A percentile compares a stretch with the other conserved stretches of the same genome.
Conservation (phyloP, 805 yeast genomes). For the Kazachstania psychrophila region DNA sequence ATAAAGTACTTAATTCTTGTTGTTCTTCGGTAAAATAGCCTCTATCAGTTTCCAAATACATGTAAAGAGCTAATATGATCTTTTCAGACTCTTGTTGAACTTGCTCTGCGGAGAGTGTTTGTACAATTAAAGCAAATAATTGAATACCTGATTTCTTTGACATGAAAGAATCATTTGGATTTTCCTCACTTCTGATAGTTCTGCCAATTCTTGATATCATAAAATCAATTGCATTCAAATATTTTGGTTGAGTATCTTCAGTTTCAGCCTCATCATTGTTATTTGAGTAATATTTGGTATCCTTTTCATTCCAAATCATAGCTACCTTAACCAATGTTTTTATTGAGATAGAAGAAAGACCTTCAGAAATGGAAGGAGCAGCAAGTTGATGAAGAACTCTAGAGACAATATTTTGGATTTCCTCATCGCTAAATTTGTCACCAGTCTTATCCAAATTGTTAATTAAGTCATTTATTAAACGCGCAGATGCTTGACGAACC, state of each 20-base stretch:
- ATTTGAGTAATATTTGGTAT: constrained; percentile 31
- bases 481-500: constrained; percentile 64
- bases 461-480: constrained; percentile 49
- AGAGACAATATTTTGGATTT: constrained; percentile 59
- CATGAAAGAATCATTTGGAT: constrained; percentile 40
- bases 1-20: constrained; percentile 42
- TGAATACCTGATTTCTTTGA: constrained; percentile 66
- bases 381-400: constrained; percentile 68
- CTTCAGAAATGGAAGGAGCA: constrained; percentile 64
- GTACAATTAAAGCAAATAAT: constrained; percentile 54
- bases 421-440: constrained; percentile 33
- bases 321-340: constrained; percentile 57
- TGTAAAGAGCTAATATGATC: constrained; percentile 46
- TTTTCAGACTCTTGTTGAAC: constrained; percentile 38
- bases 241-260: constrained; percentile 17
- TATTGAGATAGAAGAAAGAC: constrained; percentile 52
- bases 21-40: constrained; percentile 32
- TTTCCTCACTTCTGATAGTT: constrained; percentile 57
- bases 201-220: constrained; percentile 53
- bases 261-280: constrained; percentile 20
- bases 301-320: constrained; percentile 48
- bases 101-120: constrained; percentile 38
- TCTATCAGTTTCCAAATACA: constrained; percentile 36
- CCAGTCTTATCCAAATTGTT: constrained; percentile 31
- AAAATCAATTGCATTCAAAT: constrained; percentile 21